Base-by-base conservation (phyloP, 495 filamentous ascomycete genomes). In the Astrothelium macrocarpum region DNA sequence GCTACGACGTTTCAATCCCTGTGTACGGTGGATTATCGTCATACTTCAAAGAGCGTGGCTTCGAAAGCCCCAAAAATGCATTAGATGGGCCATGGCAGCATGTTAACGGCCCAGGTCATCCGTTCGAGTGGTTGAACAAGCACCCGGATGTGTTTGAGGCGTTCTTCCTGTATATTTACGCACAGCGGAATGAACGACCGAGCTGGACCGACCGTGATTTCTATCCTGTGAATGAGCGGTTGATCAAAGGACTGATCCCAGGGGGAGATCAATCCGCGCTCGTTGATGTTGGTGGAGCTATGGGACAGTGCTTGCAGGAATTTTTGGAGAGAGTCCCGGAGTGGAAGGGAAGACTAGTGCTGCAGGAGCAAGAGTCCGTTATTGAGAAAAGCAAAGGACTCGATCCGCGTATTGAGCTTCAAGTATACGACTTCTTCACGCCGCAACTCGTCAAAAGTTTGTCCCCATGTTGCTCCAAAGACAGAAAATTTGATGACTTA, bases 361-460 rank as follows among this genome's bases (percentile, higher is more conserved):
- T 69, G 0, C 61, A 64, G 36, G 65, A 67, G 61, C 71, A 77
- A 0, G 71, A 74, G 5, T 65, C 67, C 0, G 75, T 78, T 11
- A 76, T 83, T 39, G 75, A 66, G 32, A 26, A 56, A 1, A 28
- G 23, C 9, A 11, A 26, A 7, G 23, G 23, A 11, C 12, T 28
- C 0, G 20, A 56, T 29, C 11, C 10, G 18, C 32, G 58, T 4
- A 67, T 81, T 31, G 67, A 72, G 29, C 60, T 66, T 4, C 72
- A 78, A 60, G 59, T 59, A 0, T 74, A 84, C 65, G 74, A 84
- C 64, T 80, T 86, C 65, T 82, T 84, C 63, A 80, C 76, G 0
- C 69, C 73, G 1, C 82, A 85, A 69, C 80, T 80, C 1, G 70
- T 82, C 26, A 71, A 72, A 49, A 71, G 56, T 32, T 29, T 18